A percentile compares a stretch with the other conserved stretches of the same genome.
Evolutionary conservation across 306 rosid species (phyloP).

Genomic region (Delonix regia): DNA sequence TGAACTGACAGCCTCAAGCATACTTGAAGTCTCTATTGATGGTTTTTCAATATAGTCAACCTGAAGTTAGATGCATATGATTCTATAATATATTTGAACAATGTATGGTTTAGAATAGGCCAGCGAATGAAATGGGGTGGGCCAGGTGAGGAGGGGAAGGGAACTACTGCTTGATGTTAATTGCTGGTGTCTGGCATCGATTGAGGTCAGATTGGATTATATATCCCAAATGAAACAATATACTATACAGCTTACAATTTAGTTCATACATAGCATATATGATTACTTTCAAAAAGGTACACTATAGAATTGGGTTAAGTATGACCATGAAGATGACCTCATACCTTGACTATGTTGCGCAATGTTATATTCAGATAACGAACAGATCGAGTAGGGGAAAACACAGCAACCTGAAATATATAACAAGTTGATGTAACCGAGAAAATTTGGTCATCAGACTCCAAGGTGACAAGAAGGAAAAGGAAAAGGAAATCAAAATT

Average conservation of each 20-base stretch:
- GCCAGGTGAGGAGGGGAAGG: not conserved
- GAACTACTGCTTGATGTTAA: not conserved
- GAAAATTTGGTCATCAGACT: not conserved
- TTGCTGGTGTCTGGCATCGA: not conserved
- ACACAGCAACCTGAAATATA: slow-evolving; percentile 68
- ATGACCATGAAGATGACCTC: slow-evolving; percentile 15
- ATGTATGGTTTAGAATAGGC: not conserved
- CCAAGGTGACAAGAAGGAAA: not conserved
- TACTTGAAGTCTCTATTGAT: not conserved
- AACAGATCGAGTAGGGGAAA: slow-evolving; percentile 60
- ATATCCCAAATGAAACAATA: not conserved
- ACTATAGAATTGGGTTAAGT: slow-evolving; percentile 3
- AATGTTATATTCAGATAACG: slow-evolving; percentile 69
- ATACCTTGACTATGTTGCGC: slow-evolving; percentile 72
- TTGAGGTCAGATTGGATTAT: not conserved
- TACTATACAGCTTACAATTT: not conserved
- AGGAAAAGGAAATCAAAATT: not conserved
- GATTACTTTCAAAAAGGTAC: not conserved
- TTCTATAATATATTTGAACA: not conserved
- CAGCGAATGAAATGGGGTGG: not conserved
- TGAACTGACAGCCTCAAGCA: not conserved
- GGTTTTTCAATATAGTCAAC: not conserved
- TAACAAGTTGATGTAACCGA: not conserved
- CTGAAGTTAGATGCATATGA: not conserved
- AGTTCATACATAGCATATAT: not conserved